These are phyloP conservation scores for Heritiera littoralis DNA, from an alignment of 345 rosid genomes.

Conservation along the genomic window DNA sequence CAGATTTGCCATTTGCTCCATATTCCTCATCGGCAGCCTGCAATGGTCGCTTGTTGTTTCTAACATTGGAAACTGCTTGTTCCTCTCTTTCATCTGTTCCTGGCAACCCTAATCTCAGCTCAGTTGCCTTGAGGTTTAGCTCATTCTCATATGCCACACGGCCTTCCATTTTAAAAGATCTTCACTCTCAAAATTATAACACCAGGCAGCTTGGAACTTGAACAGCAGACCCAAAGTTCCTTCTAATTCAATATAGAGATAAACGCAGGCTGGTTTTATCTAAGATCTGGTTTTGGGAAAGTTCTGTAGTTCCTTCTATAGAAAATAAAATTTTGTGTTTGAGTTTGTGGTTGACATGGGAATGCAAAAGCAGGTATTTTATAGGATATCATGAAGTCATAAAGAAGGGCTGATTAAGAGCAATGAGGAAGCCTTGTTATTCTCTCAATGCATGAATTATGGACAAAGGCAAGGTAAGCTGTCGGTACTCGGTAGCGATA, in stretches of 20 bases:
- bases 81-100: conserved; percentile 55
- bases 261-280: neutral
- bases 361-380: conserved; percentile 39
- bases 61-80: conserved; percentile 40
- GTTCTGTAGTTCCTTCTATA: conserved; percentile 16
- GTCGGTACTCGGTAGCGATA: conserved; percentile 87
- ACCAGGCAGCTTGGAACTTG: neutral
- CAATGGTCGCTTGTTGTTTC: conserved; percentile 56
- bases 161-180: conserved; percentile 36
- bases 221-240: neutral
- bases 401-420: neutral
- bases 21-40: conserved; percentile 27
- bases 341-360: conserved; percentile 25
- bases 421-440: neutral
- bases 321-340: neutral
- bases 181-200: neutral
- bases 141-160: conserved; percentile 48
- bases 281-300: neutral
- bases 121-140: conserved; percentile 79
- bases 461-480: conserved; percentile 77
- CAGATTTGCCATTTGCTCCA: conserved; percentile 28
- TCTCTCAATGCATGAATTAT: conserved; percentile 39
- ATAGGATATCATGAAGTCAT: conserved; percentile 29
- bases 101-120: conserved; percentile 74
- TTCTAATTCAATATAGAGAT: neutral